A percentile compares a stretch with the other conserved stretches of the same genome.
phyloP scores from a whole-genome alignment of 441 rosid genomes.

The Geranium incanum region DNA sequence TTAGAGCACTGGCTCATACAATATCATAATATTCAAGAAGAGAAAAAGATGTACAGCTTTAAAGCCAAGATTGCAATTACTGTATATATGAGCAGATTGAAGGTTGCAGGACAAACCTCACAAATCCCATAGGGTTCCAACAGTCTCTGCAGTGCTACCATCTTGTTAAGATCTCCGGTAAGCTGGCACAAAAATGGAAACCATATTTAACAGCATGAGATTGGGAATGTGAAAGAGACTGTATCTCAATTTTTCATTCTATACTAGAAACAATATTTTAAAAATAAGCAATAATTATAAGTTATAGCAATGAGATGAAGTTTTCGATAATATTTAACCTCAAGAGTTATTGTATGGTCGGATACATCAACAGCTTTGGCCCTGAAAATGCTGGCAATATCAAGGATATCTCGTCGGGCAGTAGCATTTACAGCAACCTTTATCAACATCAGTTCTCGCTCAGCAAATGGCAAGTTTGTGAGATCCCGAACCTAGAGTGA shows the following conservation, averaged over 20 bases:
- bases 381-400: constrained; percentile 75
- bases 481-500: constrained; percentile 52
- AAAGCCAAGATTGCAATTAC: constrained; percentile 8
- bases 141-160: constrained; percentile 89
- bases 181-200: constrained; percentile 43
- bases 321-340: constrained; percentile 27
- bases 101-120: constrained; percentile 52
- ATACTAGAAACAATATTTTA: background rate
- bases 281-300: background rate
- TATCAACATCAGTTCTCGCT: constrained; percentile 74
- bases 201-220: constrained; percentile 20
- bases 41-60: background rate
- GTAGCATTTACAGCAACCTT: constrained; percentile 72
- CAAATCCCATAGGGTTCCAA: constrained; percentile 94
- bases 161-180: constrained; percentile 87
- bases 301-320: no score
- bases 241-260: background rate
- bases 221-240: background rate
- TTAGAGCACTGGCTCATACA: no score
- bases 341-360: constrained; percentile 81
- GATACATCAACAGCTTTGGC: constrained; percentile 79
- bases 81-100: background rate
- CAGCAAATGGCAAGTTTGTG: constrained; percentile 77
- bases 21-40: background rate
- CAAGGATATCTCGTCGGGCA: constrained; percentile 77